These are phyloP conservation scores for Eruca vesicaria DNA, from an alignment of 441 rosid genomes.

Conservation along the genomic window DNA sequence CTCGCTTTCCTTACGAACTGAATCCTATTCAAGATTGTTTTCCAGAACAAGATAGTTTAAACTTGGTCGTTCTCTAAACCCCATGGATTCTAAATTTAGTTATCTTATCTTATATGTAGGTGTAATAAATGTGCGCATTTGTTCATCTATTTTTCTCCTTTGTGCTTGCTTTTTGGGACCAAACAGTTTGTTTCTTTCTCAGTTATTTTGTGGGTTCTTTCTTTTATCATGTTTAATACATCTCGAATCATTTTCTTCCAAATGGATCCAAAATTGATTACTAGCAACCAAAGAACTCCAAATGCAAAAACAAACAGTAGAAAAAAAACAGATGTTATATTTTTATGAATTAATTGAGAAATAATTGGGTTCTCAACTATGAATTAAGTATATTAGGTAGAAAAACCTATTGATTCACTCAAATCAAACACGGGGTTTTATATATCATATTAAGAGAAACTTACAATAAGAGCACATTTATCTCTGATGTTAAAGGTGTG, in stretches of 20 bases:
- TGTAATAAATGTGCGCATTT: conserved; percentile 17
- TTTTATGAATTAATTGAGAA: too few relatives aligned
- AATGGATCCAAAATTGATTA: not conserved
- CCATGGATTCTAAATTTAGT: not conserved
- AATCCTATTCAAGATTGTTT: conserved; percentile 25
- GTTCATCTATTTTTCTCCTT: conserved; percentile 7
- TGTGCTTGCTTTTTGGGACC: not conserved
- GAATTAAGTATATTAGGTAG: not conserved
- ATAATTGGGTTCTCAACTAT: not conserved
- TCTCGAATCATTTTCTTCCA: not conserved
- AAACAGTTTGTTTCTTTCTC: not conserved
- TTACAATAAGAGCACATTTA: not conserved
- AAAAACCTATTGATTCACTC: not conserved
- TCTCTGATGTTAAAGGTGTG: too few relatives aligned
- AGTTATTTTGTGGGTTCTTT: not conserved
- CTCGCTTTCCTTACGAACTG: conserved; percentile 2
- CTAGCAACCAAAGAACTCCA: not conserved
- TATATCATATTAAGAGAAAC: not conserved
- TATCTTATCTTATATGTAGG: conserved; percentile 5
- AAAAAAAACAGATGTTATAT: not conserved
- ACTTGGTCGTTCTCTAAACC: conserved; percentile 17
- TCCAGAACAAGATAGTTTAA: conserved; percentile 8
- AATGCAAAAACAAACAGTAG: not conserved
- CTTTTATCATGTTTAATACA: not conserved
- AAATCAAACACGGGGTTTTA: not conserved